Conservation (phyloP, 306 rosid genomes). For the Quillaja saponaria region DNA sequence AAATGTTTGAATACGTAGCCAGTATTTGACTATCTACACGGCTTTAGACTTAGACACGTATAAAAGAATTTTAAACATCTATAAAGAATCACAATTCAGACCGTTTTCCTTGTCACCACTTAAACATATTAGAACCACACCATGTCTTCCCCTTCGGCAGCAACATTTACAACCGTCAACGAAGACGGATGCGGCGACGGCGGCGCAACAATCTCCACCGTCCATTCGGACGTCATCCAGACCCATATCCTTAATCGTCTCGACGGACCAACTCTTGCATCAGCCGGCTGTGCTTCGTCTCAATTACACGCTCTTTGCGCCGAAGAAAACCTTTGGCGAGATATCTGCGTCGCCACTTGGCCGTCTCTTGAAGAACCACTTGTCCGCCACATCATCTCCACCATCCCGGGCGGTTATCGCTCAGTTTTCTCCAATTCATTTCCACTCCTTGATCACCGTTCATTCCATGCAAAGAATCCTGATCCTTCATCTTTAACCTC, state of each 20-base stretch:
- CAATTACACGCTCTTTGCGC: conserved; percentile 54
- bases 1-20: no score
- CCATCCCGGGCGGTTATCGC: conserved; percentile 59
- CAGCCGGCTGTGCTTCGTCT: conserved; percentile 52
- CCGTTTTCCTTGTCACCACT: no score
- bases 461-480: not conserved
- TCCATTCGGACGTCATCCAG: conserved; percentile 63
- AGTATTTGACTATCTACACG: no score
- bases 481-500: conserved; percentile 5
- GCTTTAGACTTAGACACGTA: no score
- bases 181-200: conserved; percentile 17
- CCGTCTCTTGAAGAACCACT: conserved; percentile 57
- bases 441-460: conserved; percentile 43
- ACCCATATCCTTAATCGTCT: conserved; percentile 72
- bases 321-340: conserved; percentile 62
- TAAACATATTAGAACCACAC: no score
- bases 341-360: conserved; percentile 57
- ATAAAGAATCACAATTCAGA: no score
- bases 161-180: not conserved
- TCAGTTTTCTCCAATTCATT: conserved; percentile 74
- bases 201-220: conserved; percentile 36
- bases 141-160: conserved; percentile 25
- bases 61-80: no score
- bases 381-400: conserved; percentile 35
- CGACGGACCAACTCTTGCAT: conserved; percentile 66